Conservation (phyloP, 192 early-diverging fungal species). For the Coemansia brasiliensis region DNA sequence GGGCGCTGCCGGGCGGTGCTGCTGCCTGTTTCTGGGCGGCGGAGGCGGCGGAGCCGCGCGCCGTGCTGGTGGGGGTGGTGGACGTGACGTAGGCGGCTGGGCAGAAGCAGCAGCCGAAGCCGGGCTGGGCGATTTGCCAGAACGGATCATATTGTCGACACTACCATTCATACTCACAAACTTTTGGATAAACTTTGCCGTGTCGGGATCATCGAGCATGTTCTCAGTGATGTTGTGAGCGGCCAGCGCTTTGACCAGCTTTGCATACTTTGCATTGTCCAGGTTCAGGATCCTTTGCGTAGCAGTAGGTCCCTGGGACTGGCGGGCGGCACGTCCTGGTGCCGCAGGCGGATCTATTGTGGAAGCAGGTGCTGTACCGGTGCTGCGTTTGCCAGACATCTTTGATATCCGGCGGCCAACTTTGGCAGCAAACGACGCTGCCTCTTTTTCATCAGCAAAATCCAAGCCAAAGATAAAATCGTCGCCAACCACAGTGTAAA, state of each 20-base stretch:
- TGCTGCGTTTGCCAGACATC: constrained; percentile 19
- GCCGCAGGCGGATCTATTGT: constrained; percentile 5
- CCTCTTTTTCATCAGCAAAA: constrained; percentile 69
- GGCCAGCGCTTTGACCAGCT: constrained; percentile 68
- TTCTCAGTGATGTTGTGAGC: constrained; percentile 65
- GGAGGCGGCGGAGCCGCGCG: constrained; percentile 24
- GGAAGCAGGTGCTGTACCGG: constrained; percentile 16
- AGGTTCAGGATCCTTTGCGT: constrained; percentile 68
- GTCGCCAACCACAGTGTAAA: constrained; percentile 72
- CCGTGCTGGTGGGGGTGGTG: constrained; percentile 26
- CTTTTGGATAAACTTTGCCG: constrained; percentile 66
- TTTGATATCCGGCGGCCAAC: constrained; percentile 37
- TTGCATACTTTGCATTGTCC: constrained; percentile 67
- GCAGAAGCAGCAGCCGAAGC: constrained; percentile 31
- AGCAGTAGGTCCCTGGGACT: constrained; percentile 51
- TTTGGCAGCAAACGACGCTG: constrained; percentile 64
- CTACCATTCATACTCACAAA: constrained; percentile 70
- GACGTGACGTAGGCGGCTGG: constrained; percentile 21
- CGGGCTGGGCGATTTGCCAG: constrained; percentile 21
- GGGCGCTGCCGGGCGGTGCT: constrained; percentile 2
- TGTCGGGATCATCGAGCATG: constrained; percentile 64
- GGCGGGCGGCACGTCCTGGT: constrained; percentile 7
- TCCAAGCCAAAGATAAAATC: constrained; percentile 69
- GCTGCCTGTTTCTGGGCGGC: constrained; percentile 20
- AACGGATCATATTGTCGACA: constrained; percentile 52